Conservation (phyloP, 2,329 filamentous ascomycete genomes). For the Dothidotthia symphoricarpi region DNA sequence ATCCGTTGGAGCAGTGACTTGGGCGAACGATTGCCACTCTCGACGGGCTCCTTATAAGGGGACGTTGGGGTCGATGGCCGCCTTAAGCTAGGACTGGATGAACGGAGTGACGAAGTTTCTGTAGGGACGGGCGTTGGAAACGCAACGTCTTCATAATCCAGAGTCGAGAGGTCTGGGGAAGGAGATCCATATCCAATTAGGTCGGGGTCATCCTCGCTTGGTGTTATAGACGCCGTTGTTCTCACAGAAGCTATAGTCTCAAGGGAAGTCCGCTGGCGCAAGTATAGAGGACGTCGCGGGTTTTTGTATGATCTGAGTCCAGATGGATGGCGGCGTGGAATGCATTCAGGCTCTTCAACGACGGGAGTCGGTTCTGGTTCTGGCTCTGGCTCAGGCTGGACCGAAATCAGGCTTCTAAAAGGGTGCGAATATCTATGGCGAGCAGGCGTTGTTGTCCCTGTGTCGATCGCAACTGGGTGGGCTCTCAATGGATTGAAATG, state of each 20-base stretch:
- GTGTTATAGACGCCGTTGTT: constrained; percentile 16
- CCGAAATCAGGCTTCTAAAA: constrained; percentile 8
- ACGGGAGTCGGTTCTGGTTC: constrained; percentile 4
- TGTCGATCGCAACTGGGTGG: constrained; percentile 13
- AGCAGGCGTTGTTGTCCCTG: constrained; percentile 5
- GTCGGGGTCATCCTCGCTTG: constrained; percentile 15
- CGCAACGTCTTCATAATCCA: constrained; percentile 8
- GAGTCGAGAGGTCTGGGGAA: constrained; percentile 14
- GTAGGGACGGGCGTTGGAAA: constrained; percentile 5
- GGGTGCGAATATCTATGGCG: constrained; percentile 20
- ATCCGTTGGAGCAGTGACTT: constrained; percentile 20
- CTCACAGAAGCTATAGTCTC: constrained; percentile 36
- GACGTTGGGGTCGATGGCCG: constrained; percentile 12
- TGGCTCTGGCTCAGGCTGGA: constrained; percentile 2
- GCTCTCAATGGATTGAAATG: constrained; percentile 21
- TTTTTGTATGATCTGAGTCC: constrained; percentile 23
- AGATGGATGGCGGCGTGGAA: constrained; percentile 14
- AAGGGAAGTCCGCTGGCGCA: constrained; percentile 28
- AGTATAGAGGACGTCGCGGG: constrained; percentile 20
- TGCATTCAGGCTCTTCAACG: constrained; percentile 6
- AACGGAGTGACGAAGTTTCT: constrained; percentile 5
- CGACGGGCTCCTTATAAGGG: constrained; percentile 11
- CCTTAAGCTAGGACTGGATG: constrained; percentile 12
- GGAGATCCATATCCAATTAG: constrained; percentile 15
- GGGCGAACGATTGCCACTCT: constrained; percentile 11